Evolutionary conservation across 768 basidiomycete species (phyloP).

Genomic region (Calvatia gigantea): DNA sequence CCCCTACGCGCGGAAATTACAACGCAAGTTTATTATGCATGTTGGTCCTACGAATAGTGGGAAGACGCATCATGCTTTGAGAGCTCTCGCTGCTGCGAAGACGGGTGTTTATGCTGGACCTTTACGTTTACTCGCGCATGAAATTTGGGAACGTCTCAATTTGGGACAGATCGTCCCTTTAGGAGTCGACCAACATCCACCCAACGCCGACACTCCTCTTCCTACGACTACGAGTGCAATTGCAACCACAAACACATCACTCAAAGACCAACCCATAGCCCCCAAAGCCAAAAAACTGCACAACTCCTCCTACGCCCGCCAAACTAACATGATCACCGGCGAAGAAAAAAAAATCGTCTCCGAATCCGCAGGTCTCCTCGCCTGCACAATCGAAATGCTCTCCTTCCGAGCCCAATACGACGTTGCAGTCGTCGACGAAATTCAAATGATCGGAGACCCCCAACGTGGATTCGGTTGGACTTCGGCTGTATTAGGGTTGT

Average conservation of each 20-base stretch:
- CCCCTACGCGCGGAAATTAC: constrained; percentile 50
- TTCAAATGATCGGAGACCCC: constrained; percentile 87
- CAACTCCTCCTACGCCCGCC: constrained; percentile 48
- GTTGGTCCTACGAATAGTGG: constrained; percentile 98
- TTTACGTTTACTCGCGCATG: constrained; percentile 88
- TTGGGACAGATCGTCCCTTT: constrained; percentile 81
- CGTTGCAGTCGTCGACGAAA: constrained; percentile 94
- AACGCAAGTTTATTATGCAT: constrained; percentile 86
- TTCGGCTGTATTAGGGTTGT: constrained; percentile 67
- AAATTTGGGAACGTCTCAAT: constrained; percentile 91
- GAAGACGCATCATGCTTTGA: constrained; percentile 91
- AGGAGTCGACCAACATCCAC: constrained; percentile 39
- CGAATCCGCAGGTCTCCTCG: constrained; percentile 50
- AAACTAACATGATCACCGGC: constrained; percentile 88
- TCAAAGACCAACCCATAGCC: not conserved
- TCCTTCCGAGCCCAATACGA: constrained; percentile 42
- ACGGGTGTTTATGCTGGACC: constrained; percentile 89
- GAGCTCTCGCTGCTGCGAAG: constrained; percentile 74
- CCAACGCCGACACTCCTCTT: constrained; percentile 3
- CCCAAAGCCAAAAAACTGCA: constrained; percentile 25
- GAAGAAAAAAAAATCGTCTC: constrained; percentile 80
- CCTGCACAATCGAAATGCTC: constrained; percentile 95
- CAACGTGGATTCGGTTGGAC: constrained; percentile 85
- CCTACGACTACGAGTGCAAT: constrained; percentile 19
- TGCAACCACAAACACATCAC: not conserved